Base-by-base conservation (phyloP, 345 rosid species). In the Sonneratia alba region DNA sequence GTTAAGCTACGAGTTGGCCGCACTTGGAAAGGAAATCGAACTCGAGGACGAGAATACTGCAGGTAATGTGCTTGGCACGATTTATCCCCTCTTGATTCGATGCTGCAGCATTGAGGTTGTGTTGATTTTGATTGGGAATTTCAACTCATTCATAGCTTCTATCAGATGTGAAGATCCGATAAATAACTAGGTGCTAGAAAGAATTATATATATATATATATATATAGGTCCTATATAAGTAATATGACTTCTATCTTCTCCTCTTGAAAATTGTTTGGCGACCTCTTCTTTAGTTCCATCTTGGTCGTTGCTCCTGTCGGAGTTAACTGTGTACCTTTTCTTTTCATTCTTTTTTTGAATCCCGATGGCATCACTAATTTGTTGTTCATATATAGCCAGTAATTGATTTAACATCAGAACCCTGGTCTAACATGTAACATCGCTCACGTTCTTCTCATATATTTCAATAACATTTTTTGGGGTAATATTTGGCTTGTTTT, bases 21-120 rank as follows among this genome's bases (percentile, higher is more conserved):
- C 85, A 49, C 97, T 92, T 73, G 93, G 96, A 43, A 81, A 85
- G 66, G 95, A 91, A 80, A 88, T 94, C 69, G 97, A 94, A 69
- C 91, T 94, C 1, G 99, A 94, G 77, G 97, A 87, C 79, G 85
- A 84, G 24, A 86, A 85, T 65, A 91, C 97, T 27, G 82, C 92
- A 1, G 72, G 96, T 92, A 71, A 34, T 49, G 5, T 19, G 36
- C 13, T n/a, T 19, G 37, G 36, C 63, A 3, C 3, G 15, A 0
- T 21, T 2, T 27, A 15, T 42, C 47, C 61, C 15, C 10, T 72
- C 13, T 62, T 19, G 36, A 21, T 47, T 21, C 32, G 36, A 22
- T 12, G 66, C 43, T 18, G 48, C 14, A 18, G 15, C 22, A 37
- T 22, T 0, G 71, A 0, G 36, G 61, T 22, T 43, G 32, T 12